Conservation (phyloP, 2,329 filamentous ascomycete genomes). For the Aspergillus texensis region DNA sequence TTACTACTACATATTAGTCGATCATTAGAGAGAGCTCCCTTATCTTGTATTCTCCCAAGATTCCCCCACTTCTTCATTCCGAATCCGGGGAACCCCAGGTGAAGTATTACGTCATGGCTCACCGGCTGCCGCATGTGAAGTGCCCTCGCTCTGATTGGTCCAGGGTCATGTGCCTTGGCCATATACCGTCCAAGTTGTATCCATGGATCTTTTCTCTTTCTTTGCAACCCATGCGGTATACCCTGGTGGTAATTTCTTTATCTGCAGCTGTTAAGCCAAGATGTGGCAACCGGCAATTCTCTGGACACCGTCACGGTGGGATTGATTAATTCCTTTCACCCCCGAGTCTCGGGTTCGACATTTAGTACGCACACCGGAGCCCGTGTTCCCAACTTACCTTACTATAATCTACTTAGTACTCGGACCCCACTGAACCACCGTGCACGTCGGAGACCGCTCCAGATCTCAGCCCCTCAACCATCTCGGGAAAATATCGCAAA, state of each 20-base stretch:
- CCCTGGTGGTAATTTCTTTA: not conserved
- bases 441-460: not conserved
- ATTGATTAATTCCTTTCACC: not conserved
- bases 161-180: not conserved
- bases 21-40: not conserved
- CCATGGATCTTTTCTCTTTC: not conserved
- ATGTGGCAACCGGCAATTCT: not conserved
- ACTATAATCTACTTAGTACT: not conserved
- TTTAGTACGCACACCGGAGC: not conserved
- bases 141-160: not conserved
- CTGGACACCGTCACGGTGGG: not conserved
- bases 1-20: not conserved
- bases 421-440: not conserved
- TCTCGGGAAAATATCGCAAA: not conserved
- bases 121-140: not conserved
- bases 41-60: not conserved
- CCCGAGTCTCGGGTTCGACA: not conserved
- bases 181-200: not conserved
- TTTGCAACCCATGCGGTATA: not conserved
- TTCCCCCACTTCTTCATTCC: not conserved
- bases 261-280: not conserved
- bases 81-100: slow-evolving; percentile 18
- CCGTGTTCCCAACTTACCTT: not conserved
- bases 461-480: not conserved
- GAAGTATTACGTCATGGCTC: slow-evolving; percentile 15